Evolutionary conservation across 2,329 filamentous ascomycete genomes (phyloP).

Genomic region (Colletotrichum simmondsii): DNA sequence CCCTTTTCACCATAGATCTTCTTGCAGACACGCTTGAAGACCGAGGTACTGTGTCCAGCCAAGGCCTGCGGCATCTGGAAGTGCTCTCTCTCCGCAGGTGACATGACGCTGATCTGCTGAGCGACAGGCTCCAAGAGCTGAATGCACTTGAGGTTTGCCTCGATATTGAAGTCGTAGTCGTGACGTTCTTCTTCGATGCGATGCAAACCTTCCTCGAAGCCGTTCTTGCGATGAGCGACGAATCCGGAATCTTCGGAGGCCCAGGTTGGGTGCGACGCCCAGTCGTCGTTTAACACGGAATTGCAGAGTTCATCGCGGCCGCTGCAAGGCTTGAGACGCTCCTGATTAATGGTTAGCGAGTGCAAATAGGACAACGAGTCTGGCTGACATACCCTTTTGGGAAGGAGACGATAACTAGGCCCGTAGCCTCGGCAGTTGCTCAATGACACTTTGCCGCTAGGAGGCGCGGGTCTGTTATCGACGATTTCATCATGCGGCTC

Average conservation of each 20-base stretch:
- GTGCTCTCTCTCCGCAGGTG: constrained; percentile 73
- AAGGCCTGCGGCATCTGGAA: constrained; percentile 87
- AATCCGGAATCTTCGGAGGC: constrained; percentile 98
- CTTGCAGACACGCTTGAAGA: constrained; percentile 96
- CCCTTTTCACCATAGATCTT: constrained; percentile 96
- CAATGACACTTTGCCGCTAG: constrained; percentile 85
- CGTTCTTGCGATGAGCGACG: constrained; percentile 96
- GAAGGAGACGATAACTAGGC: constrained; percentile 92
- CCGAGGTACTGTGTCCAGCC: constrained; percentile 93
- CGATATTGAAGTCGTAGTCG: constrained; percentile 98
- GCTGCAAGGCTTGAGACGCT: constrained; percentile 90
- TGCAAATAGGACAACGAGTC: too few species aligned
- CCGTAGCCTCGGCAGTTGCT: constrained; percentile 96
- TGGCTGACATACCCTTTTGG: constrained; percentile 71
- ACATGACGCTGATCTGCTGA: constrained; percentile 87
- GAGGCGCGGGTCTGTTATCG: constrained; percentile 80
- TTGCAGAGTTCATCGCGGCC: constrained; percentile 95
- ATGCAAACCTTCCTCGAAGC: constrained; percentile 92
- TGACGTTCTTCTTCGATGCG: constrained; percentile 98
- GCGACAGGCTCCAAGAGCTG: constrained; percentile 95
- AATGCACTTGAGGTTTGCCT: constrained; percentile 93
- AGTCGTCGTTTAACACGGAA: constrained; percentile 94
- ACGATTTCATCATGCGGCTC: constrained; percentile 82
- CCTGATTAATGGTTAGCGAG: constrained; percentile 52
- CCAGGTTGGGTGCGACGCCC: constrained; percentile 99